phyloP scores from a whole-genome alignment of 2,329 filamentous ascomycete genomes.

The Cucurbitaria berberidis region DNA sequence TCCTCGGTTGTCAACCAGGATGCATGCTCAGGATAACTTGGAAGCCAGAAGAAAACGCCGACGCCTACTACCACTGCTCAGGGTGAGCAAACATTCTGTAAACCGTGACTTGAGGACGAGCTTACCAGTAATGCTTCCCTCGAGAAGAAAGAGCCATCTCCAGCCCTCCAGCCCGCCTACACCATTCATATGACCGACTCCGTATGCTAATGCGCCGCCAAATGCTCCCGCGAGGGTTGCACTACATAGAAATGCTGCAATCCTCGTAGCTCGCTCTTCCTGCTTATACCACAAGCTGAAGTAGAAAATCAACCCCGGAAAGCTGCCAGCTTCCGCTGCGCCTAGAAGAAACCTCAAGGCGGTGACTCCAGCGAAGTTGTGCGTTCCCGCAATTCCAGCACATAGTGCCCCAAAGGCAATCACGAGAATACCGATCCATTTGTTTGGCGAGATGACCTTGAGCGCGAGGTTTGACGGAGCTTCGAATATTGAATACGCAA shows the following conservation, averaged over 20 bases:
- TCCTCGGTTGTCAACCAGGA: conserved; percentile 55
- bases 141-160: conserved; percentile 24
- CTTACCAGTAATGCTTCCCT: conserved; percentile 10
- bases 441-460: conserved; percentile 53
- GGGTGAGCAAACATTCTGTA: not conserved
- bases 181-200: conserved; percentile 50
- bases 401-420: conserved; percentile 51
- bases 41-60: conserved; percentile 50
- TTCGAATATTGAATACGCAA: conserved; percentile 49
- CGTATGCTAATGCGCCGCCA: conserved; percentile 62
- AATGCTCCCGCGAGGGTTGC: conserved; percentile 62
- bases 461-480: conserved; percentile 64
- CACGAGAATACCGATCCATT: conserved; percentile 53
- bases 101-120: conserved; percentile 26
- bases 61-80: conserved; percentile 28
- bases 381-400: conserved; percentile 52
- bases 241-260: conserved; percentile 62
- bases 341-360: conserved; percentile 49
- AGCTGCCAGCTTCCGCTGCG: conserved; percentile 18
- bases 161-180: conserved; percentile 42
- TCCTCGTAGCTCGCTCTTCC: conserved; percentile 62
- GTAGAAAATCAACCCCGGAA: conserved; percentile 53
- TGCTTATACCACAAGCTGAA: conserved; percentile 64
- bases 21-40: conserved; percentile 55
- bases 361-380: conserved; percentile 50